Evolutionary conservation across 1,284 basidiomycete genomes (phyloP).

Genomic region (Melampsora larici-populina): DNA sequence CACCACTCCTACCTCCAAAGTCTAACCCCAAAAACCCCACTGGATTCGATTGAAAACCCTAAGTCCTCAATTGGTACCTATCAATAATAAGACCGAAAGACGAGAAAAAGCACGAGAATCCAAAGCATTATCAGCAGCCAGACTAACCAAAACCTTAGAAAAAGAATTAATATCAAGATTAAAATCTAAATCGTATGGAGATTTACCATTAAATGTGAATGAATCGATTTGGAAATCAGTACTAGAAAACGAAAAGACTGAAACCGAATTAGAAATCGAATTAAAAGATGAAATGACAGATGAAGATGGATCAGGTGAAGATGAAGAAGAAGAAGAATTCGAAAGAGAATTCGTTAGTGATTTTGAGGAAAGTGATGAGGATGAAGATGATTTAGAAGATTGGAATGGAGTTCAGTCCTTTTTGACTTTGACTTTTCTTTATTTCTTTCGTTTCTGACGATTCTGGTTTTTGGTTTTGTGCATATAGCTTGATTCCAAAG

Average conservation of each 20-base stretch:
- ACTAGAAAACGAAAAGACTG: constrained; percentile 65
- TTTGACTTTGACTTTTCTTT: neutral
- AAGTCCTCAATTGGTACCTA: constrained; percentile 85
- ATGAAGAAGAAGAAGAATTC: constrained; percentile 60
- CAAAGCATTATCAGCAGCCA: constrained; percentile 91
- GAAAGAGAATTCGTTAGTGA: constrained; percentile 81
- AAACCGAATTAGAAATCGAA: constrained; percentile 48
- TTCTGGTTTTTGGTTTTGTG: neutral
- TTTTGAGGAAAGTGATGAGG: constrained; percentile 57
- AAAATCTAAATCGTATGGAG: constrained; percentile 94
- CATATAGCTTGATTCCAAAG: no score
- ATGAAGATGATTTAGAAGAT: constrained; percentile 32
- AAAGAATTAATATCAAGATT: constrained; percentile 92
- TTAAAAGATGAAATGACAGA: constrained; percentile 58
- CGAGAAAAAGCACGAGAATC: constrained; percentile 87
- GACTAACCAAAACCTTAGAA: constrained; percentile 89
- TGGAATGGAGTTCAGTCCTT: constrained; percentile 5
- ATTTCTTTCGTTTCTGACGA: neutral
- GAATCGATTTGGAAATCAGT: constrained; percentile 93
- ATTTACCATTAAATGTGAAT: constrained; percentile 96
- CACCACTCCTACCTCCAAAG: no score
- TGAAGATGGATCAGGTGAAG: constrained; percentile 53
- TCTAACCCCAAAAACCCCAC: no score
- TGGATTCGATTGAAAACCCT: neutral
- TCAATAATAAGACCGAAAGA: constrained; percentile 97